Evolutionary conservation across 192 early-diverging fungal species (phyloP), one percentile per base, ranked within the genome.

Genomic region (Coemansia sp.): DNA sequence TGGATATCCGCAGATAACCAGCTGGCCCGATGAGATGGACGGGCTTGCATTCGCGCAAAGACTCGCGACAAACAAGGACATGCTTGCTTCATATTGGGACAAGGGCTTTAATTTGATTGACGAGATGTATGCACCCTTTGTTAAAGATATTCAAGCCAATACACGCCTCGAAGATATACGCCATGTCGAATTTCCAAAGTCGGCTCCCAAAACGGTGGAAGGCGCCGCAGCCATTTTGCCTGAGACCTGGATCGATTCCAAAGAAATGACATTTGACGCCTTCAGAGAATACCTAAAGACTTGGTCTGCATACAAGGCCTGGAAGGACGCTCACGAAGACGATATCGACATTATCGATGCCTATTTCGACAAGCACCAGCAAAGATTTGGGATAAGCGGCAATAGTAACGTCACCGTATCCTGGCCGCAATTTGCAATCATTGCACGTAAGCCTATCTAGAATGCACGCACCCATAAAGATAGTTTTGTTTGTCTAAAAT

Each of bases 301-400:
- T 1, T 75, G 72, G 72, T 75, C 72, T 5, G 58, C 67, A 11
- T 68, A 69, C 55, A 75, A 75, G 39, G 54, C 57, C 10, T 75
- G 62, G 60, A 67, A 54, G 46, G 63, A 69, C 22, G 55, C 13
- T 5, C 58, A 65, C 24, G 63, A 62, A 11, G 25, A 25, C 10
- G 28, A 50, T 7, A 19, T 24, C 0, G 62, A 60, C 19, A 64
- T 68, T 39, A 28, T 74, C 10, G 62, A 64, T 30, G 34, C 24
- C 0, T 68, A 58, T 28, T 68, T 74, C 51, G 56, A 68, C 47
- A 23, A 55, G 28, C 28, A 60, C 39, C 69, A 65, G 52, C 8
- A 13, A 14, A 20, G 27, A 22, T 45, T 61, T 24, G 45, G 47
- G 8, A 50, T 45, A 45, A 18, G 10, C 23, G 59, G 62, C 59